These are phyloP conservation scores for Amanita polypyramis DNA, from an alignment of 768 basidiomycete species.

Conservation along the genomic window DNA sequence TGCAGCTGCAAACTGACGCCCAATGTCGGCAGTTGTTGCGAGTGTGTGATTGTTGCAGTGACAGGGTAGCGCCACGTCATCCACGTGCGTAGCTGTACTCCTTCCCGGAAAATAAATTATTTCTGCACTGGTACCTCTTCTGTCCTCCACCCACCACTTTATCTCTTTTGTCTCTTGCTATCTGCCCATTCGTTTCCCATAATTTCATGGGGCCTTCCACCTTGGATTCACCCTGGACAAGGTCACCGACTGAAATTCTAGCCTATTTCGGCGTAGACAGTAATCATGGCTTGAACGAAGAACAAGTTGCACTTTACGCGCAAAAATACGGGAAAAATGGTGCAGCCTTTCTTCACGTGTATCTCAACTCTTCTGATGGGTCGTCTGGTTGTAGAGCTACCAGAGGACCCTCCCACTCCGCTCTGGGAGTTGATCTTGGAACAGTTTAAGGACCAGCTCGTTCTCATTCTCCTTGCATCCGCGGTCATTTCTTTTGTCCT, in stretches of 20 bases:
- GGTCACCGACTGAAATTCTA: slow-evolving; percentile 54
- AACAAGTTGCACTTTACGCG: slow-evolving; percentile 64
- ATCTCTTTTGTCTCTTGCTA: slow-evolving; percentile 1
- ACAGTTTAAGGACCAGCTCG: slow-evolving; percentile 98
- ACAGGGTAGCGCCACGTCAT: slow-evolving; percentile 27
- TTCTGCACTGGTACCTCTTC: slow-evolving; percentile 10
- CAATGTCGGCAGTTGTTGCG: neutral
- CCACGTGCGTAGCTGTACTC: slow-evolving; percentile 21
- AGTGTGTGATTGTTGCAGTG: neutral
- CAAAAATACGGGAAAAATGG: slow-evolving; percentile 84
- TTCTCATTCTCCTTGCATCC: slow-evolving; percentile 90
- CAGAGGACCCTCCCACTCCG: slow-evolving; percentile 86
- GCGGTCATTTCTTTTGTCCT: slow-evolving; percentile 90
- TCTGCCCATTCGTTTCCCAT: slow-evolving; percentile 10
- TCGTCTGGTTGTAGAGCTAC: slow-evolving; percentile 43
- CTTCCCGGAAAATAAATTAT: neutral
- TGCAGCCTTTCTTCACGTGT: slow-evolving; percentile 18
- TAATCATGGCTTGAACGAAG: slow-evolving; percentile 47
- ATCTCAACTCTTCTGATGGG: slow-evolving; percentile 1
- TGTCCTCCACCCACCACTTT: slow-evolving; percentile 13
- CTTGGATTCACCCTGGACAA: slow-evolving; percentile 77
- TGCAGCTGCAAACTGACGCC: neutral
- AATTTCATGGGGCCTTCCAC: slow-evolving; percentile 14
- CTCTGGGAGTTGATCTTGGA: slow-evolving; percentile 94
- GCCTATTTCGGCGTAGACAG: slow-evolving; percentile 64